These are phyloP conservation scores for Canna indica DNA, from an alignment of 176 grass and related monocot species.

Conservation along the genomic window DNA sequence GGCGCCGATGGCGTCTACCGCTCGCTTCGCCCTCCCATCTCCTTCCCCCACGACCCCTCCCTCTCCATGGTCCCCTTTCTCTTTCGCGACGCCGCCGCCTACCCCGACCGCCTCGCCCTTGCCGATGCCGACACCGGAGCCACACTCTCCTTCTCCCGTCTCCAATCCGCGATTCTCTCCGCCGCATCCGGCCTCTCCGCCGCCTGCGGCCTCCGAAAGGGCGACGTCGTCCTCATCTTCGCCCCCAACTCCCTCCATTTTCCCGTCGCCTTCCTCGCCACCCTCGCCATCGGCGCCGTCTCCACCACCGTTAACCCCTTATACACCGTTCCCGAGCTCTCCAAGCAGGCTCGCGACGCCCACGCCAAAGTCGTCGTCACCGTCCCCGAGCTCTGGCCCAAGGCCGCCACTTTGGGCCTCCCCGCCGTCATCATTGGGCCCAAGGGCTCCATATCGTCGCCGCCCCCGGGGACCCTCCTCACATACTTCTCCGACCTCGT, in stretches of 20 bases:
- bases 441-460: not conserved
- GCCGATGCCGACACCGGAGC: conserved; percentile 45
- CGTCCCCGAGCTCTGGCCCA: conserved; percentile 39
- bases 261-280: conserved; percentile 65
- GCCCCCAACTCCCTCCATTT: conserved; percentile 70
- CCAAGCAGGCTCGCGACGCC: conserved; percentile 62
- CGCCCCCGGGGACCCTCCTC: conserved; percentile 17
- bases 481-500: conserved; percentile 50
- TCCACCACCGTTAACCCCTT: conserved; percentile 71
- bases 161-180: conserved; percentile 37
- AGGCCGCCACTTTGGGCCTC: conserved; percentile 32
- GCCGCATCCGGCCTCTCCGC: conserved; percentile 41
- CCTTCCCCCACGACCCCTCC: conserved; percentile 34
- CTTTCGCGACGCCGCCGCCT: conserved; percentile 33
- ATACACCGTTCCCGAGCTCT: conserved; percentile 57
- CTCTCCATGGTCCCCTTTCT: conserved; percentile 50
- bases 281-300: conserved; percentile 54
- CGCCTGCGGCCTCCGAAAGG: conserved; percentile 33
- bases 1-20: conserved; percentile 51
- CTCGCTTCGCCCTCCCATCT: conserved; percentile 30
- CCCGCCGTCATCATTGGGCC: conserved; percentile 55
- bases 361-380: conserved; percentile 47
- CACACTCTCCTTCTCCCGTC: conserved; percentile 39
- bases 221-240: conserved; percentile 60
- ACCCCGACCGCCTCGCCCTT: conserved; percentile 53